Evolutionary conservation across 2,329 filamentous ascomycete species (phyloP).

Genomic region (Parastagonospora avenae): DNA sequence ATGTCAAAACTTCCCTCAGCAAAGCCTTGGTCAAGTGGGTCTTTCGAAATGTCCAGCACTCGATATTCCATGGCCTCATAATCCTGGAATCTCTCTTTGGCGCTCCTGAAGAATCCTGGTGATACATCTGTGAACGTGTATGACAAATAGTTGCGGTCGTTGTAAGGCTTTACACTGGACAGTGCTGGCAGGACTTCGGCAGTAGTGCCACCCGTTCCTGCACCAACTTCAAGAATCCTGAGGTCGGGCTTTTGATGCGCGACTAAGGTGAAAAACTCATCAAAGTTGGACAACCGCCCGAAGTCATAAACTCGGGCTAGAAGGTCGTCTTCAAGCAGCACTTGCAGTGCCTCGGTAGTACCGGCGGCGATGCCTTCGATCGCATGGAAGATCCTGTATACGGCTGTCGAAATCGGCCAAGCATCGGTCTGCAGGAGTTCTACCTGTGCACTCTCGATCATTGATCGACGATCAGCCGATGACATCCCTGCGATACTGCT

Average conservation of each 20-base stretch:
- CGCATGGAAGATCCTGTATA: too few relatives aligned
- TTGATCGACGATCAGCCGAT: too few relatives aligned
- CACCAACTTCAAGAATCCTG: background rate
- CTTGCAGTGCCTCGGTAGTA: too few relatives aligned
- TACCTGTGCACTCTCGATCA: too few relatives aligned
- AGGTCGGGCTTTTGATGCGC: background rate
- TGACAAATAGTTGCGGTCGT: background rate
- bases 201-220: background rate
- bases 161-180: too few relatives aligned
- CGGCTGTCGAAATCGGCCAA: too few relatives aligned
- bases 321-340: too few relatives aligned
- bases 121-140: background rate
- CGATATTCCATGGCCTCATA: background rate
- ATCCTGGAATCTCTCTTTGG: background rate
- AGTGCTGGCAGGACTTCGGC: background rate
- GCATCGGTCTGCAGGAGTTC: too few relatives aligned
- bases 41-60: background rate
- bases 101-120: background rate
- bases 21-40: slow-evolving; percentile 13
- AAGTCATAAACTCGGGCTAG: too few relatives aligned
- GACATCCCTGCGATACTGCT: too few relatives aligned
- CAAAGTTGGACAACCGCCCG: too few relatives aligned
- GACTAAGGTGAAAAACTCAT: background rate
- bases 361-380: too few relatives aligned
- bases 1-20: slow-evolving; percentile 13